Conservation (phyloP, 2,329 filamentous ascomycete species). For the Akanthomyces uredinophilus region DNA sequence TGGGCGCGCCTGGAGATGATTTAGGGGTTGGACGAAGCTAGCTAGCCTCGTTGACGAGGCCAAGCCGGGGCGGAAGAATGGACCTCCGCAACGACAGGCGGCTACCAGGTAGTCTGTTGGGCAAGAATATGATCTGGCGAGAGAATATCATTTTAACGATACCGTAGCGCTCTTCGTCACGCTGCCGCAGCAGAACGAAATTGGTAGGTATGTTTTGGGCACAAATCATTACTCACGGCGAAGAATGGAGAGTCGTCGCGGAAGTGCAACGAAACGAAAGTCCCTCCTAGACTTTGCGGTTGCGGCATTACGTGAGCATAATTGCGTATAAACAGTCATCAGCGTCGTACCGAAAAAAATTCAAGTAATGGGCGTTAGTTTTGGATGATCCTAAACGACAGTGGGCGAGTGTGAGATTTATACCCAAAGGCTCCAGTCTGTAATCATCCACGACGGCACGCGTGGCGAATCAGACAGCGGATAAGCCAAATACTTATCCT, state of each 20-base stretch:
- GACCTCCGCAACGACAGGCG: neutral
- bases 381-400: neutral
- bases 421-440: neutral
- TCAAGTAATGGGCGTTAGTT: too few relatives aligned
- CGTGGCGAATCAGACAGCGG: neutral
- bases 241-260: too few relatives aligned
- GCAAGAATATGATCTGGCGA: too few relatives aligned
- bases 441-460: neutral
- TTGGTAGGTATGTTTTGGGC: too few relatives aligned
- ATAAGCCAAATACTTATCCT: neutral
- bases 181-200: too few relatives aligned
- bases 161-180: too few relatives aligned
- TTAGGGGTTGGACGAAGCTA: neutral
- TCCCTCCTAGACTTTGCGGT: too few relatives aligned
- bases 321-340: too few relatives aligned
- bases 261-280: too few relatives aligned
- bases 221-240: too few relatives aligned
- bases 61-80: neutral
- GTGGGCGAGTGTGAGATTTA: neutral
- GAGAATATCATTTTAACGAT: too few relatives aligned
- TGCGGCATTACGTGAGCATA: too few relatives aligned
- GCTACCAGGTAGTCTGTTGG: neutral
- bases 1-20: neutral
- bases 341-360: neutral
- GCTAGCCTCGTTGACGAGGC: neutral